Evolutionary conservation across 148 eudicot genomes (phyloP), one percentile per base, ranked within the genome.

Genomic region (Nepenthes mirabilis): DNA sequence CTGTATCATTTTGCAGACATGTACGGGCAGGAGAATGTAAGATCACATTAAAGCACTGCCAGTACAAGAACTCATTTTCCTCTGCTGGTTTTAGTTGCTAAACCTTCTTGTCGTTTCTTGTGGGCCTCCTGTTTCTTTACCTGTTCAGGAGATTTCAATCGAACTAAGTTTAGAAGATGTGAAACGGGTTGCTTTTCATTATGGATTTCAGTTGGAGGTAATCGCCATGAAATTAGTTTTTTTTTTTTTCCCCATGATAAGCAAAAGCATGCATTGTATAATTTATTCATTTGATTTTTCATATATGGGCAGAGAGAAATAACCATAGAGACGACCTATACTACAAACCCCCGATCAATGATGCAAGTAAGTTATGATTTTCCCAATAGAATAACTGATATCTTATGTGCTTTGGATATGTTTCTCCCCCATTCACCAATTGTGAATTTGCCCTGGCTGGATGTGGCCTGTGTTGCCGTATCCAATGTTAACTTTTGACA

Each of bases 91-190:
- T 49, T 0, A 49, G 52, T n/a, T 49, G 12, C 52, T 49, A 10
- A 49, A 11, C 6, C 52, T n/a, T 6, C 32, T 6, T 56, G 11
- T 33, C 58, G 52, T 59, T 48, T 1, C n/a, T 36, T 14, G 35
- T 47, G 33, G 52, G 33, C 36, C 56, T 58, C 43, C 9, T 37
- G 56, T 65, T 43, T 4, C 55, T 52, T 55, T 43, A 33, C 36
- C 45, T 62, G 52, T 60, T 55, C 72, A 93, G 99, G 99, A 93
- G 65, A 84, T 94, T 87, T 94, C 99, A n/a, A 67, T 94, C 53
- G 99, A 94, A 70, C 67, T 94, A 50, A 86, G 99, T 75, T 77
- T 94, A 70, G 99, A 89, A 81, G 99, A 94, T 61, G 97, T 94
- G 65, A 89, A 80, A 78, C 80, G 67, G 69, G 86, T 82, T 70